Evolutionary conservation across 257 asterid species (phyloP), one percentile per base, ranked within the genome.

Genomic region (Vinca minor): DNA sequence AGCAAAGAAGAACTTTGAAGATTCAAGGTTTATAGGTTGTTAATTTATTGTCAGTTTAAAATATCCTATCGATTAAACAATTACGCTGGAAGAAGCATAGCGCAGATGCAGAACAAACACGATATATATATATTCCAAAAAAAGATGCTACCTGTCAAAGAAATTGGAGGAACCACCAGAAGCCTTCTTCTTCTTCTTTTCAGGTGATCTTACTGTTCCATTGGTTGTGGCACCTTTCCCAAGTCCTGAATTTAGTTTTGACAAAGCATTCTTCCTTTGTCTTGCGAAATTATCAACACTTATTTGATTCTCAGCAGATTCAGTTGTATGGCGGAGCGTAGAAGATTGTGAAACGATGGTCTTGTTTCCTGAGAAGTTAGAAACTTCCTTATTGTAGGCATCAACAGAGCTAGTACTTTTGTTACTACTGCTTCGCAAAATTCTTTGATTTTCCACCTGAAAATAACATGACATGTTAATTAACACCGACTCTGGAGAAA

Each of bases 371-470:
- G 74, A 75, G 70, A 66, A 31, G 50, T 64, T 77, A 56, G 63
- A 71, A 60, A 67, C 78, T 74, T 76, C 87, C 29, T 79, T 70
- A 69, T 38, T 61, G 46, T 46, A 59, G 62, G 70, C 70, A 74
- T 76, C 68, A 63, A 68, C 60, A 10, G 78, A 2, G 64, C 48
- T 69, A 38, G 57, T 26, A 58, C 50, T 73, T 60, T 74, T 84
- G 71, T 72, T 74, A 34, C 66, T 70, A 78, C 94, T 80, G 65
- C 80, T 76, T 66, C 68, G 90, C 76, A 88, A 65, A 72, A 88
- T 91, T 83, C 80, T 91, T 82, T 85, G 92, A 73, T 73, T 88
- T 77, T 86, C 98, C 74, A 87, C 96, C 98, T 91, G 77, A 71
- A 36, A 48, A 63, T n/a, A 39, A 70, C 58, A 59, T 68, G 57